Conservation (phyloP, 2,329 filamentous ascomycete genomes). For the Neodidymelliopsis sp. region DNA sequence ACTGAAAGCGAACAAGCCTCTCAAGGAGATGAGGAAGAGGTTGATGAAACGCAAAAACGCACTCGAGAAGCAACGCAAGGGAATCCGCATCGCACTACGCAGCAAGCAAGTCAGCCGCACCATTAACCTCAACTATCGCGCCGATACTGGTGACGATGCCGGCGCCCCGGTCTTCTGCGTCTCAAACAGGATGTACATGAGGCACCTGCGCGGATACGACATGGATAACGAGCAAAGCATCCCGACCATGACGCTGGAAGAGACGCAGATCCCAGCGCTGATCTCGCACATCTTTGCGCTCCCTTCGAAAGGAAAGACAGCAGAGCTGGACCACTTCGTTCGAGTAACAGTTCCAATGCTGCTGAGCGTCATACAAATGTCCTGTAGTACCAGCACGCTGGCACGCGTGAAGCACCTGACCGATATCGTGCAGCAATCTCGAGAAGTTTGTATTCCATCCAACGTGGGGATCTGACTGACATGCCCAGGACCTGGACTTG, state of each 20-base stretch:
- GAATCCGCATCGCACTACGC: slow-evolving; percentile 8
- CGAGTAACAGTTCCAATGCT: slow-evolving; percentile 5
- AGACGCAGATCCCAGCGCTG: slow-evolving; percentile 27
- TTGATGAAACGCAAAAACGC: slow-evolving; percentile 2
- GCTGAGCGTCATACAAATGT: slow-evolving; percentile 25
- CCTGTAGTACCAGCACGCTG: slow-evolving; percentile 19
- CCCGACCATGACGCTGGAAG: slow-evolving; percentile 17
- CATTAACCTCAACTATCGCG: slow-evolving; percentile 19
- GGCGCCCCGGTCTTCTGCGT: slow-evolving; percentile 27
- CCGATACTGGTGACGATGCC: slow-evolving; percentile 17
- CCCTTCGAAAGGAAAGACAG: slow-evolving; percentile 22
- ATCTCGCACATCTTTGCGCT: slow-evolving; percentile 18
- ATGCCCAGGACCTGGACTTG: no score
- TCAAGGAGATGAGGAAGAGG: slow-evolving; percentile 3
- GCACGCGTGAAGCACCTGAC: slow-evolving; percentile 20
- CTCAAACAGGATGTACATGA: slow-evolving; percentile 28
- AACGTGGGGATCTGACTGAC: no score
- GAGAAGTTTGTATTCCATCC: no score
- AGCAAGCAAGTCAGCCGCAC: slow-evolving; percentile 18
- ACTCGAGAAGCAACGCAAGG: background rate
- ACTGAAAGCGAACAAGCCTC: background rate
- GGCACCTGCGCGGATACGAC: slow-evolving; percentile 17
- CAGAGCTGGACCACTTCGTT: slow-evolving; percentile 9
- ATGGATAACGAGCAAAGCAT: background rate
- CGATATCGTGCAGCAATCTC: no score